Evolutionary conservation across 2,329 filamentous ascomycete species (phyloP).

Genomic region (Neofusicoccum kwambonambiense): DNA sequence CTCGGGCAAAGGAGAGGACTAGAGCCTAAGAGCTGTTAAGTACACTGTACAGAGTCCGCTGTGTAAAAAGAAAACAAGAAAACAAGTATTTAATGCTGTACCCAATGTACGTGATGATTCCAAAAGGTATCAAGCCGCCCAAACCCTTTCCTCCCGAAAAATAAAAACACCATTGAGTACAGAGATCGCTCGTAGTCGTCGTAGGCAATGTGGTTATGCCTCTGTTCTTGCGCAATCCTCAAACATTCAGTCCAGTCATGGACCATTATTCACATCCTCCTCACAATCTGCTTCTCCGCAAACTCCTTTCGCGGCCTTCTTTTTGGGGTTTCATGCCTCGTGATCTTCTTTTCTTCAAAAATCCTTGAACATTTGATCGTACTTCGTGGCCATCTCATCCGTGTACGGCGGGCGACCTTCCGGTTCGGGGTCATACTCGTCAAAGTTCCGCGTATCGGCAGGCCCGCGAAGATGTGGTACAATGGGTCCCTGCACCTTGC

Average conservation of each 20-base stretch:
- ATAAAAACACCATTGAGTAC: conserved; percentile 9
- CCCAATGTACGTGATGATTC: conserved; percentile 18
- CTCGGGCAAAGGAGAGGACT: conserved; percentile 5
- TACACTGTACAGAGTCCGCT: conserved; percentile 17
- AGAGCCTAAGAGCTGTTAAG: conserved; percentile 6
- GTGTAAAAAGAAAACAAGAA: background rate
- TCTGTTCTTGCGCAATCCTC: background rate
- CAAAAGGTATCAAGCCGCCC: conserved; percentile 19
- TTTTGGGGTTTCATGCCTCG: background rate
- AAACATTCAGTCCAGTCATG: background rate
- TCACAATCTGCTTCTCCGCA: background rate
- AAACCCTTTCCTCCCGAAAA: background rate
- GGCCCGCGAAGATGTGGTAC: conserved; percentile 70
- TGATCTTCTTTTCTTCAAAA: conserved; percentile 50
- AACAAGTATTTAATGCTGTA: conserved; percentile 12
- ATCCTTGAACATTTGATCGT: conserved; percentile 69
- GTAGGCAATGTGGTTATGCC: conserved; percentile 1
- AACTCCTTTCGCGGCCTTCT: background rate
- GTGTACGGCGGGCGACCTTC: conserved; percentile 65
- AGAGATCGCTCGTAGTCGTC: conserved; percentile 13
- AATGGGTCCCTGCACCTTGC: conserved; percentile 67
- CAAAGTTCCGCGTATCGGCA: conserved; percentile 78
- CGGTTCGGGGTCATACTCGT: conserved; percentile 77
- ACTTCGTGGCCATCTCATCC: conserved; percentile 65
- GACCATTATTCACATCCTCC: background rate